Evolutionary conservation across 495 filamentous ascomycete species (phyloP).

Genomic region (Ramalina intermedia): DNA sequence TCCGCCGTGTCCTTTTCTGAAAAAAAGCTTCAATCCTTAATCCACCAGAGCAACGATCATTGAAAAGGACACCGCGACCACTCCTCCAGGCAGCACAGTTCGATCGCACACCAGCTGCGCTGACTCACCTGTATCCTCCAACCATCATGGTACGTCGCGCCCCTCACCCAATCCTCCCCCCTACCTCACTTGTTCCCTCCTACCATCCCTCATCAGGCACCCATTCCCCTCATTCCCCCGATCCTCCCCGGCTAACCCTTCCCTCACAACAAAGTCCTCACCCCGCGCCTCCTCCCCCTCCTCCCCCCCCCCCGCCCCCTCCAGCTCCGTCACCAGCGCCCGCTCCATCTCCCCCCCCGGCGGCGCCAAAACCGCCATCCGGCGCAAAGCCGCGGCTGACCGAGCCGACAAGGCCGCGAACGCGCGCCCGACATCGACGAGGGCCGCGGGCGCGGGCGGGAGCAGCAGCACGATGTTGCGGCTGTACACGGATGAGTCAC

Average conservation of each 20-base stretch:
- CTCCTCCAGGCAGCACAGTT: neutral
- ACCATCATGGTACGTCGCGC: neutral
- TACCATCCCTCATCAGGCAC: slow-evolving; percentile 53
- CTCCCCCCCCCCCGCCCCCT: slow-evolving; percentile 28
- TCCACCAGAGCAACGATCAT: too few species aligned
- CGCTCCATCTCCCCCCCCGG: slow-evolving; percentile 88
- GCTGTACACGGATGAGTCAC: slow-evolving; percentile 97
- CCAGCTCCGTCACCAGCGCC: slow-evolving; percentile 48
- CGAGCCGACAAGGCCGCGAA: slow-evolving; percentile 90
- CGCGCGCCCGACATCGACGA: slow-evolving; percentile 74
- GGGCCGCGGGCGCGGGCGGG: slow-evolving; percentile 86
- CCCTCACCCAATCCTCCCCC: neutral
- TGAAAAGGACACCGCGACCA: too few species aligned
- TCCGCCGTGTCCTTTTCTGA: too few species aligned
- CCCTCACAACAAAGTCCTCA: slow-evolving; percentile 55
- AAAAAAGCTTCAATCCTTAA: too few species aligned
- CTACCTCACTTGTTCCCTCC: too few species aligned
- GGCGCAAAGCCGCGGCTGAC: slow-evolving; percentile 85
- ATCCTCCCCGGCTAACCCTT: neutral
- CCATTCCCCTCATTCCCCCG: slow-evolving; percentile 42
- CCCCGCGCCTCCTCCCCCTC: slow-evolving; percentile 56
- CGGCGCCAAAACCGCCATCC: slow-evolving; percentile 85
- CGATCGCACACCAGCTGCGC: neutral
- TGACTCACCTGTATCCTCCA: neutral
- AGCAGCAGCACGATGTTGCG: slow-evolving; percentile 95